Evolutionary conservation across 2,329 filamentous ascomycete species (phyloP).

Genomic region (Incumbomyces delicatus): DNA sequence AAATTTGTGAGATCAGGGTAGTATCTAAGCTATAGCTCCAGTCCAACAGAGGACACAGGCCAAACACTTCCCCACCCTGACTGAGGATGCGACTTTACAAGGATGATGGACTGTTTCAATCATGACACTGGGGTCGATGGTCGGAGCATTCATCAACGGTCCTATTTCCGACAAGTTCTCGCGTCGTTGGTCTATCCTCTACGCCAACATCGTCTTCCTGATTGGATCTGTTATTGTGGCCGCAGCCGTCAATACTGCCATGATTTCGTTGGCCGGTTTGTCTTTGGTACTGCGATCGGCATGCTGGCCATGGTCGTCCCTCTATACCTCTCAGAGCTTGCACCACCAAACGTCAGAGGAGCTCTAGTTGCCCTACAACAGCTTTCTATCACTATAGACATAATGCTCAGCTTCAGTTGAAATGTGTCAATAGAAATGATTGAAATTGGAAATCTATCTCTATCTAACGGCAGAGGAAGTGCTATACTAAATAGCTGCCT

Average conservation of each 20-base stretch:
- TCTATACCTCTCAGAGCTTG: conserved; percentile 15
- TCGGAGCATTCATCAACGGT: too few relatives aligned
- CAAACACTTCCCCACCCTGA: conserved; percentile 22
- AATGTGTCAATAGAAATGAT: too few relatives aligned
- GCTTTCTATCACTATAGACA: conserved; percentile 34
- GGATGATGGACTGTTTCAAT: too few relatives aligned
- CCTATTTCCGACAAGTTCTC: too few relatives aligned
- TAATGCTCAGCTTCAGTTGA: too few relatives aligned
- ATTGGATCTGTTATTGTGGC: conserved; percentile 33
- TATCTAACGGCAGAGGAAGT: too few relatives aligned
- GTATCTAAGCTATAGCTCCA: conserved; percentile 1
- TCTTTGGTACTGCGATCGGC: conserved; percentile 33
- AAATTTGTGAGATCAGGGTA: conserved; percentile 16
- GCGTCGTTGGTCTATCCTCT: conserved; percentile 14
- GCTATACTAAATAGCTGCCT: too few relatives aligned
- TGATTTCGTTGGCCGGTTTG: conserved; percentile 30
- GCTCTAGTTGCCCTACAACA: conserved; percentile 33
- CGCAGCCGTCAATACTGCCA: conserved; percentile 31
- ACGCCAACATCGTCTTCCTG: conserved; percentile 23
- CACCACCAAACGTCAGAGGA: conserved; percentile 34
- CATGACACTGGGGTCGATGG: too few relatives aligned
- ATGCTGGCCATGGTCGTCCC: conserved; percentile 27
- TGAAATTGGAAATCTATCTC: too few relatives aligned
- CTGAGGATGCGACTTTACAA: too few relatives aligned
- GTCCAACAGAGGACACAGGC: conserved; percentile 11